These are phyloP conservation scores for Fusarium mexicanum DNA, from an alignment of 2,329 filamentous ascomycete species.

Conservation along the genomic window DNA sequence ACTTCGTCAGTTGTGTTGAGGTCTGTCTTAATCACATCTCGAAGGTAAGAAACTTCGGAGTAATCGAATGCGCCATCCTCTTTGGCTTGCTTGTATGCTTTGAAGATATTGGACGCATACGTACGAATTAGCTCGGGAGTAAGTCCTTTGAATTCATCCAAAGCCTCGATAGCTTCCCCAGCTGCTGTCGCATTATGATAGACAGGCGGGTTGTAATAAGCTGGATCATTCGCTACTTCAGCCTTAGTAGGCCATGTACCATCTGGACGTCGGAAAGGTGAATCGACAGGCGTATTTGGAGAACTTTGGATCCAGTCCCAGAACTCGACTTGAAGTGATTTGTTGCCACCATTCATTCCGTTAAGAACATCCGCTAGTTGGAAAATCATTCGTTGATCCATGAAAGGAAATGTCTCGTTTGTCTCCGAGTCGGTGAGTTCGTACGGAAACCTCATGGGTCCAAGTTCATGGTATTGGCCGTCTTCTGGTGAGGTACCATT, in stretches of 20 bases:
- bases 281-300: conserved; percentile 1
- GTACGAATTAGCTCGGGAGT: conserved; percentile 33
- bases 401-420: conserved; percentile 67
- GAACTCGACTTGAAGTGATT: conserved; percentile 63
- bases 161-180: conserved; percentile 32
- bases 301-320: conserved; percentile 67
- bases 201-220: conserved; percentile 18
- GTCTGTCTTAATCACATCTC: conserved; percentile 47
- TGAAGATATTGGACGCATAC: conserved; percentile 44
- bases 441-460: conserved; percentile 71
- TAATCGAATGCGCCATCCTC: conserved; percentile 44
- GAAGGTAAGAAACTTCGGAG: conserved; percentile 46
- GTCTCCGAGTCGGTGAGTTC: conserved; percentile 59
- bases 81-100: conserved; percentile 45
- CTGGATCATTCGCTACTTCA: conserved; percentile 38
- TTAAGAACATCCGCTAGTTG: conserved; percentile 70
- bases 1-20: conserved; percentile 48
- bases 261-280: conserved; percentile 39
- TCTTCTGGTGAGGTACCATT: conserved; percentile 47
- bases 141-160: conserved; percentile 43
- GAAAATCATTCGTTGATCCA: conserved; percentile 72
- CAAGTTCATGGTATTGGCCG: conserved; percentile 58
- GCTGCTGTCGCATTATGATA: conserved; percentile 42
- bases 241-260: conserved; percentile 40
- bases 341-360: conserved; percentile 61